Base-by-base conservation (phyloP, 2,329 filamentous ascomycete genomes). In the Botryosphaeria dothidea region DNA sequence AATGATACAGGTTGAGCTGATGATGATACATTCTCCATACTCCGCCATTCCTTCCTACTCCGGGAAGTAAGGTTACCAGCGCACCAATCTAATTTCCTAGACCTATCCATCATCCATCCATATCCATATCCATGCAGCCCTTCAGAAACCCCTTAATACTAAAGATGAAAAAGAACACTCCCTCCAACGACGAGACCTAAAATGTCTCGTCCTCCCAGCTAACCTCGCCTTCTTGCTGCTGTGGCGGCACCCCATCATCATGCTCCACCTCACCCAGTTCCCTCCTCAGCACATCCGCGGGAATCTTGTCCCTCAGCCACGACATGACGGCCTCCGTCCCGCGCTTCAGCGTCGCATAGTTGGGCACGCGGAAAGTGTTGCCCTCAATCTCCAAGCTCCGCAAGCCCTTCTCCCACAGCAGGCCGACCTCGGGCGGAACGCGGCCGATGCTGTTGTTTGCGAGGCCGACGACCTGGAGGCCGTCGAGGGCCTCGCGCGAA, bases 301-400 rank as follows among this genome's bases (percentile, higher is more conserved):
- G 70, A 38, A 96, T 90, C 64, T 90, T 85, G 29, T 92, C 90
- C 66, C 91, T 85, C 58, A 97, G 77, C 90, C 92, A 97, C 57
- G 88, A 84, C 69, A 97, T 80, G 0, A 92, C 89, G 2, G 92
- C 90, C 71, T 96, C 92, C 0, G 93, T 97, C 0, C 94, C 94
- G 67, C 92, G 91, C 66, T 94, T 91, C 54, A 98, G 80, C 6
- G 97, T 85, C 68, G 90, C 91, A 81, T 90, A 93, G 65, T 91
- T 87, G 0, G 94, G 94, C 34, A 97, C 92, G 34, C 92, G 85
- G 79, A 98, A 98, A 34, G 88, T 85, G 75, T 98, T 98, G 0
- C 93, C 93, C 29, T 86, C 86, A 3, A 97, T 90, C 54, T 96
- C 90, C 9, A 97, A 80, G 62, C 83, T 85, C 77, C 83, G 90